Evolutionary conservation across 139 green algal species (phyloP), one percentile per base, ranked within the genome.

Genomic region (Micromonas commoda): DNA sequence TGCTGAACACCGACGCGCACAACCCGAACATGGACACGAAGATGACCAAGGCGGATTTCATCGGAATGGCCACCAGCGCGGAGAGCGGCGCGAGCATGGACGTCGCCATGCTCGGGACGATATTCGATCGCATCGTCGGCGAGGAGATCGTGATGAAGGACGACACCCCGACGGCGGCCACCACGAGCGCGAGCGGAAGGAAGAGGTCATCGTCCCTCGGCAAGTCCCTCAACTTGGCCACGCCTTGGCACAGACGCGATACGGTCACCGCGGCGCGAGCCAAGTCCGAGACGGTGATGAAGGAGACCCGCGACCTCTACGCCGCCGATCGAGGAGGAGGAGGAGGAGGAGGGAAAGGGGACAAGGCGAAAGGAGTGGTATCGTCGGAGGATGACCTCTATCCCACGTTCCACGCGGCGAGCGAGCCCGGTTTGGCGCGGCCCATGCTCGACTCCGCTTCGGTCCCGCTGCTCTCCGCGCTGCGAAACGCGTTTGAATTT

Each of bases 1-100:
- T 99, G 95, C 92, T 99, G 81, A 98, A 99, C 90, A 99, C 95
- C 0, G 95, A 99, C 82, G 93, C 93, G 35, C 95, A 99, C 89
- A 99, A 98, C 84, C 34, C 34, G 4, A 19, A 38, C 37, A 90
- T 89, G 0, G 84, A 89, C 73, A 77, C 76, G 35, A 94, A 94
- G 82, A 94, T 96, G 85, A 86, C 82, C 23, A 61, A 82, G 53
- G 33, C 45, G 9, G 52, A 66, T 67, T 77, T 77, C 71, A 85
- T 91, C 4, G 89, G 89, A 78, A 91, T 91, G 86, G 86, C 32
- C 68, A 85, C 81, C 73, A 76, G 70, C 29, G 53, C 52, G 29
- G 51, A 45, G 21, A 35, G 20, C 13, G 28, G 31, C 4, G 35
- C 23, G 21, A 26, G 20, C 16, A 24, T 98, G 61, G 83, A 87